Base-by-base conservation (phyloP, 495 filamentous ascomycete genomes). In the Penicillium coffeae region DNA sequence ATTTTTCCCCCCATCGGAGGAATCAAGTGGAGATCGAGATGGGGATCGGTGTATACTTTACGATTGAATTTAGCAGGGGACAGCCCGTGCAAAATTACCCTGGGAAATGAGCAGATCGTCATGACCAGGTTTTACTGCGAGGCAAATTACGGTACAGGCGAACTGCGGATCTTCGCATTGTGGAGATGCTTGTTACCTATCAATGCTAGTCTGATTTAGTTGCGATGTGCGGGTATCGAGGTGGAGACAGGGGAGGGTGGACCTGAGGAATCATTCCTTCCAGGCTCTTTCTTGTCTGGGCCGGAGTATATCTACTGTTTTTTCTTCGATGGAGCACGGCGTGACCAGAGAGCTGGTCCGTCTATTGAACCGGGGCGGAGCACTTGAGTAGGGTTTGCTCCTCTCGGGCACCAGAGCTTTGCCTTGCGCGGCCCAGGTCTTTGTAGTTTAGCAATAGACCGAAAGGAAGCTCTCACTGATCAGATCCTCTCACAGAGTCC, bases 121-220 rank as follows among this genome's bases (percentile, higher is more conserved):
- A 56, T 53, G 47, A 49, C 57, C 36, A 19, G 19, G 55, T 58
- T 52, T 57, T 57, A 53, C 54, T 42, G 37, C 21, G 25, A 48
- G 66, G 61, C 60, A 67, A 69, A 67, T 71, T 71, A 69, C 66
- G 50, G 50, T 62, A 63, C 58, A 59, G n/a, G 60, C 61, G 62
- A 68, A 69, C 65, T 71, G 68, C 62, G 68, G 68, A 68, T 70
- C 67, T 60, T 68, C 67, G 56, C 63, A 55, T 58, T n/a, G 58
- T 66, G 64, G 61, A 59, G 58, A 20, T 55, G 51, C 52, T 54
- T 62, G 63, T 60, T 62, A 63, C 61, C 47, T 58, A 54, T 59
- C 52, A 56, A 48, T 55, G 47, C 37, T 49, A 50, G 42, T 51
- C 46, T 40, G 27, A 15, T 35, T 45, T 32, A 38, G n/a, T n/a